phyloP scores from a whole-genome alignment of 140 eudicot genomes.

The Bidens hawaiensis region DNA sequence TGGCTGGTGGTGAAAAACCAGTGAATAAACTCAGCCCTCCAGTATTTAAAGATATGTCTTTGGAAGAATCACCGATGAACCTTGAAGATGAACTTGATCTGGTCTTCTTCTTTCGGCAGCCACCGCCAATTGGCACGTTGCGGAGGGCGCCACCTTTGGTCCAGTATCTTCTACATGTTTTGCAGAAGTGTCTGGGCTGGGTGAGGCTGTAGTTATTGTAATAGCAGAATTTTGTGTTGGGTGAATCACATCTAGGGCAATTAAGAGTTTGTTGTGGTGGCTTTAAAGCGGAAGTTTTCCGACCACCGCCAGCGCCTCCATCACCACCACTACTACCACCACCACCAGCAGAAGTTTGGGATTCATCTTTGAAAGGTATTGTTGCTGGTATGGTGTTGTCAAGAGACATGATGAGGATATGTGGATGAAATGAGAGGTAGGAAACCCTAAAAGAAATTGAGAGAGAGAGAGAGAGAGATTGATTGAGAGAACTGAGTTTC shows the following conservation, averaged over 20 bases:
- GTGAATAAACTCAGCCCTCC: conserved; percentile 44
- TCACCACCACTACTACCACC: conserved; percentile 10
- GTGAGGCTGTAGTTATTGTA: conserved; percentile 81
- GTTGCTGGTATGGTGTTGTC: conserved; percentile 21
- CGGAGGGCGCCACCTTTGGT: conserved; percentile 83
- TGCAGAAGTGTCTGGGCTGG: conserved; percentile 87
- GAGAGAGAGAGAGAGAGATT: conserved; percentile 5
- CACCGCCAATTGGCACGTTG: conserved; percentile 89
- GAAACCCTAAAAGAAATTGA: conserved; percentile 28
- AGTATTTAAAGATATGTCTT: conserved; percentile 27
- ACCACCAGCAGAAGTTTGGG: conserved; percentile 24
- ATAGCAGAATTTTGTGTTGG: conserved; percentile 88
- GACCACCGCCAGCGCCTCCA: too few species aligned
- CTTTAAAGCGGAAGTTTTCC: conserved; percentile 25
- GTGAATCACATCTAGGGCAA: conserved; percentile 90
- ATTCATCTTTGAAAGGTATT: conserved; percentile 30
- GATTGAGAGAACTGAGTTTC: conserved; percentile 28
- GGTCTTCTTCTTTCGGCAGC: conserved; percentile 72
- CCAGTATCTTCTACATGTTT: conserved; percentile 88
- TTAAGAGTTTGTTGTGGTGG: conserved; percentile 35
- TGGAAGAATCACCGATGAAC: conserved; percentile 29
- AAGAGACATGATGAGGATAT: conserved; percentile 39
- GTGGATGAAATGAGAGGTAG: conserved; percentile 4
- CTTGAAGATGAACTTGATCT: conserved; percentile 33
- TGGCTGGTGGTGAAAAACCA: conserved; percentile 53